Evolutionary conservation across 192 early-diverging fungal genomes (phyloP), one percentile per base, ranked within the genome.

Genomic region (Backusella sp.): DNA sequence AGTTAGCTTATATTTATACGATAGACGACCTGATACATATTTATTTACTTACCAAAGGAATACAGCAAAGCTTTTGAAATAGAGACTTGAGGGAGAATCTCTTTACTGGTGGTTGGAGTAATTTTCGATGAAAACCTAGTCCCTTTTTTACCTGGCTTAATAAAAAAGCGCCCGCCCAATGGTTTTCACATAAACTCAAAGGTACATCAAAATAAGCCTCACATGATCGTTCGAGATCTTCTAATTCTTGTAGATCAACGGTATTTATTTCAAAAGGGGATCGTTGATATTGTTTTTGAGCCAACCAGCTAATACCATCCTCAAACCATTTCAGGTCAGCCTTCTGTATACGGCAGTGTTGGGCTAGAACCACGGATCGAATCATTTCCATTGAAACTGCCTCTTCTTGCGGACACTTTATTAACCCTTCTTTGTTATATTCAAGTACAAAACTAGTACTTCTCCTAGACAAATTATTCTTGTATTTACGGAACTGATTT

Each of bases 151-250:
- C 70, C 8, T 71, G 70, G 32, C n/a, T 28, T 15, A 71, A 46
- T 26, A 71, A 49, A 41, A 49, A 71, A 6, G 15, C 30, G 14
- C 42, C 70, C 0, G 70, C 70, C 70, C 70, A 71, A 34, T 39
- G 35, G 32, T 71, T 44, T 71, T 71, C 70, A 46, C 70, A 71
- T 28, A 71, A 71, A 44, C 23, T 42, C 28, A 71, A 49, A 46
- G 70, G 70, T 8, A 71, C 42, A 23, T 44, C 42, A 41, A 71
- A 71, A 71, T 71, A 71, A 15, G 70, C 70, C 42, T 44, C 42
- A 71, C 70, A 71, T 71, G 42, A 36, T 46, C 44, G 39, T 11
- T 71, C 70, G 42, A 71, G 70, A 49, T 71, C 70, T 71, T 71
- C 68, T 9, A 70, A 23, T 70, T 70, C 70, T n/a, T 44, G n/a